Conservation (phyloP, 768 basidiomycete genomes). For the Phaeotremella fagi region DNA sequence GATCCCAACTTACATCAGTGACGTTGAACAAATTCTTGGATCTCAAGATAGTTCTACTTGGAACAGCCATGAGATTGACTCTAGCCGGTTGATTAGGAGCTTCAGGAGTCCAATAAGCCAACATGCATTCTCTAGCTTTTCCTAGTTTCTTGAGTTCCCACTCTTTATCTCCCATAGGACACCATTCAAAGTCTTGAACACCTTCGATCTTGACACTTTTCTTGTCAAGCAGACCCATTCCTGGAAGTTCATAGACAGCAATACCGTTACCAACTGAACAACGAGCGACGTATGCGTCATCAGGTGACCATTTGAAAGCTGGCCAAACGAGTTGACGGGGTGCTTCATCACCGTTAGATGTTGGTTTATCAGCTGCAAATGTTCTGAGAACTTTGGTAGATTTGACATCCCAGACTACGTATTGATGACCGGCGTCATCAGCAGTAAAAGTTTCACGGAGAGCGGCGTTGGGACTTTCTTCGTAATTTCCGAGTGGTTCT, state of each 20-base stretch:
- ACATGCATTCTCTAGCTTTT: slow-evolving; percentile 72
- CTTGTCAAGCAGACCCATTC: slow-evolving; percentile 89
- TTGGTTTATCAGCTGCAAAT: slow-evolving; percentile 58
- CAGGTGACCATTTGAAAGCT: slow-evolving; percentile 91
- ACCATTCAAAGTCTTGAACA: slow-evolving; percentile 98
- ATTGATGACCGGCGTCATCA: slow-evolving; percentile 94
- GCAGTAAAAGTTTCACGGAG: slow-evolving; percentile 47
- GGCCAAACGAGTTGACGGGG: slow-evolving; percentile 67
- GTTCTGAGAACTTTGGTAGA: slow-evolving; percentile 87
- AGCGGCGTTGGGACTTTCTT: slow-evolving; percentile 67
- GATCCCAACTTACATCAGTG: slow-evolving; percentile 65
- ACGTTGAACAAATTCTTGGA: slow-evolving; percentile 98
- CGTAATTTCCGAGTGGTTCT: slow-evolving; percentile 80
- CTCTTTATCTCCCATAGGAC: slow-evolving; percentile 85
- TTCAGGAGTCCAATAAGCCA: slow-evolving; percentile 97
- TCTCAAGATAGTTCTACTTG: slow-evolving; percentile 72
- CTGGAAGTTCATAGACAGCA: slow-evolving; percentile 90
- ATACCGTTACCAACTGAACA: slow-evolving; percentile 87
- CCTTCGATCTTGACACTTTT: slow-evolving; percentile 97
- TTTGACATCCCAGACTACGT: slow-evolving; percentile 98
- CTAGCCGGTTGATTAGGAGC: slow-evolving; percentile 93
- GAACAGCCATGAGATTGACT: slow-evolving; percentile 87
- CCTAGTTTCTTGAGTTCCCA: slow-evolving; percentile 64
- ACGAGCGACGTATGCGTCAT: slow-evolving; percentile 90
- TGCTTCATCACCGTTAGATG: slow-evolving; percentile 51